Base-by-base conservation (phyloP, 2,329 filamentous ascomycete genomes). In the Torrubiellomyces zombiae region DNA sequence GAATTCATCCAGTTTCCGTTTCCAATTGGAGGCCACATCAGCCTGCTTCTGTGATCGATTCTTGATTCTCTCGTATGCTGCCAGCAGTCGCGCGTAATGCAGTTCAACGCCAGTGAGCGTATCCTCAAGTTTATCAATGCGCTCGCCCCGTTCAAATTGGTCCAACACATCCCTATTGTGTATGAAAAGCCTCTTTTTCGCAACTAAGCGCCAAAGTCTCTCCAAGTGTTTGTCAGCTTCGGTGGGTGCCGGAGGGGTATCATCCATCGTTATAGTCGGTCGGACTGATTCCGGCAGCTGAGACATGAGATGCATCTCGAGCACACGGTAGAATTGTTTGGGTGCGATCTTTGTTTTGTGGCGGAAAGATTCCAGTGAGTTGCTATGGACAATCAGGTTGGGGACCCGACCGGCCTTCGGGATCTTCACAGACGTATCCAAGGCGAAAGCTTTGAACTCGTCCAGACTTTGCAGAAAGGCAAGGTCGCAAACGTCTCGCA, bases 401-500 rank as follows among this genome's bases (percentile, higher is more conserved):
- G 65, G 64, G 3, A 60, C 33, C 8, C 47, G 39, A 1, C 60
- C 62, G 18, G 55, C 55, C 18, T 51, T 52, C 3, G 65, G 60
- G 5, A 75, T 48, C 2, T 45, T 42, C 10, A 69, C 44, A 8
- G 44, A 39, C 5, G 58, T 58, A 38, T 76, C 63, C 30, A 80
- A 53, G 22, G 46, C 53, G 6, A 81, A 52, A 0, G 53, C 44
- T 3, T 51, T 49, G 42, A 80, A 79, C 7, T 66, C 60, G 0
- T 71, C 58, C 4, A 65, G 53, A 7, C 50, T 54, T 27, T 67
- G 67, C 4, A 89, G 57, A 35, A 70, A 72, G 4, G 58, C 54
- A 16, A 86, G 55, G 39, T 91, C 81, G 38, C 70, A 74, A 25
- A 75, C 57, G 43, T 89, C 80, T 36, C 81, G 68, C 39, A 91